These are phyloP conservation scores for Diplodia mutila DNA, from an alignment of 2,329 filamentous ascomycete genomes.

Conservation along the genomic window DNA sequence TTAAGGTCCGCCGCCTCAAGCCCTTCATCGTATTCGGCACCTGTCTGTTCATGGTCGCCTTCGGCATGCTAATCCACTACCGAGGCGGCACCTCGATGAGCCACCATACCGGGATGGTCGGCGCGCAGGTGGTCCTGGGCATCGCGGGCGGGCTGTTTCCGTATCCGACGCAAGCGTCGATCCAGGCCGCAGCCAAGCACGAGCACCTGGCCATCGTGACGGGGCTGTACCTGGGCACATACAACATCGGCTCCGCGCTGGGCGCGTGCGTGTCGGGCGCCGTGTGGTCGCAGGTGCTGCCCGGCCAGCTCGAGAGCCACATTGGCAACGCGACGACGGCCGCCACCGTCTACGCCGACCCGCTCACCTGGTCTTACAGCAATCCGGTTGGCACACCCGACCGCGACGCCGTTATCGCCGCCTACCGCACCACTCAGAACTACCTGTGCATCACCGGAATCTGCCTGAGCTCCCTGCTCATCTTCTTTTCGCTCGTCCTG, in stretches of 20 bases:
- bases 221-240: constrained; percentile 64
- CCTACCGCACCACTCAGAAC: constrained; percentile 52
- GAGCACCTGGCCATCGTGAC: constrained; percentile 67
- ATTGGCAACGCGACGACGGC: constrained; percentile 49
- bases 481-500: constrained; percentile 51
- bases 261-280: constrained; percentile 65
- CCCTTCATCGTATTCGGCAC: constrained; percentile 66
- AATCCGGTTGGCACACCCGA: constrained; percentile 52
- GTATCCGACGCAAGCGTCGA: constrained; percentile 55
- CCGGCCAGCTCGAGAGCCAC: constrained; percentile 46
- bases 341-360: constrained; percentile 45
- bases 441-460: constrained; percentile 57
- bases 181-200: constrained; percentile 56
- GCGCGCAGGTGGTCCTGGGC: constrained; percentile 65
- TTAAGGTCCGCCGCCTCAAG: constrained; percentile 63
- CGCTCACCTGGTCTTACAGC: constrained; percentile 42
- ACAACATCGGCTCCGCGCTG: constrained; percentile 65
- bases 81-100: constrained; percentile 55
- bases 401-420: constrained; percentile 48
- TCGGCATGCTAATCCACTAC: constrained; percentile 66
- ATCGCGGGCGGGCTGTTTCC: constrained; percentile 67
- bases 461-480: constrained; percentile 52
- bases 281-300: constrained; percentile 65
- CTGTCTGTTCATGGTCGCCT: constrained; percentile 65
- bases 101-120: constrained; percentile 62